Conservation (phyloP, 83 land plant genomes). For the Picea abies region DNA sequence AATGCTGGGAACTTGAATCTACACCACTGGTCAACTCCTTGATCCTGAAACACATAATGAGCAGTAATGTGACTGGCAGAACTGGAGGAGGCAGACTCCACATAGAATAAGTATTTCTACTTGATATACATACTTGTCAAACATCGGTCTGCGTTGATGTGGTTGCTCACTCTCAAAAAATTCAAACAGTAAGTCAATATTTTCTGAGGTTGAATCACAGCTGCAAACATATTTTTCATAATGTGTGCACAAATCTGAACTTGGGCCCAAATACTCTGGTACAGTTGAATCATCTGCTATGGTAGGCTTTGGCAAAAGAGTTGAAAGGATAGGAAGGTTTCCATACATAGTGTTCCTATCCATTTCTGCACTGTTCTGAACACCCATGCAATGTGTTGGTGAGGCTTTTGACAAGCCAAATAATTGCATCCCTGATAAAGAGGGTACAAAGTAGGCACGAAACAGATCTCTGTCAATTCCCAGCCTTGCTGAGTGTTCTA, state of each 20-base stretch:
- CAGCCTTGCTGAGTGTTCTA: conserved; percentile 14
- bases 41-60: conserved; percentile 25
- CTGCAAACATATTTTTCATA: not conserved
- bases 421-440: conserved; percentile 56
- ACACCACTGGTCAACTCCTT: conserved; percentile 28
- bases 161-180: conserved; percentile 50
- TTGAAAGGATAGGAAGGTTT: conserved; percentile 10
- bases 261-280: not conserved
- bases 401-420: conserved; percentile 16
- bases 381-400: not conserved
- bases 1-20: not conserved
- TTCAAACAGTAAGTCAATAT: conserved; percentile 41
- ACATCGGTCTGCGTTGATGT: conserved; percentile 33
- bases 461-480: conserved; percentile 12
- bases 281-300: not conserved
- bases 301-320: conserved; percentile 10
- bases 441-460: conserved; percentile 49
- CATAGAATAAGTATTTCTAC: conserved; percentile 11
- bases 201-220: not conserved
- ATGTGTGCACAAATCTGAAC: not conserved
- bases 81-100: not conserved
- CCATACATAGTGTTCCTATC: not conserved
- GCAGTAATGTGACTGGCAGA: not conserved
- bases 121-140: conserved; percentile 35
- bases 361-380: not conserved